Evolutionary conservation across 2,329 filamentous ascomycete genomes (phyloP), one percentile per base, ranked within the genome.

Genomic region (Aspergillus sp.): DNA sequence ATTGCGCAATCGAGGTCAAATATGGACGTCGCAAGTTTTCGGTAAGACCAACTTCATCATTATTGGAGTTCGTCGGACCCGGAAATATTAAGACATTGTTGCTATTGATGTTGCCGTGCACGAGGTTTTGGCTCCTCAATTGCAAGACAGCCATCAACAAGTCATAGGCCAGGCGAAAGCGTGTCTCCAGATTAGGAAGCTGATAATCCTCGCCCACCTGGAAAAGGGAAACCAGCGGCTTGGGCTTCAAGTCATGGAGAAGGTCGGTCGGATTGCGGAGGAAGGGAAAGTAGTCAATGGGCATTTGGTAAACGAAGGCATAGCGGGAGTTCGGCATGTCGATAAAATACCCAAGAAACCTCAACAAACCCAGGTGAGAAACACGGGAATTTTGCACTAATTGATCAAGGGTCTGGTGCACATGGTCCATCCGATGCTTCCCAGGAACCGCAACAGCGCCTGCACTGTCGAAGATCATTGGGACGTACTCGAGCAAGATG

Each of bases 91-190:
- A 71, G 23, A 87, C 76, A 61, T 85, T 87, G 65, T 78, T 83
- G 70, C 83, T 86, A 67, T 85, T 86, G 61, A 87, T 80, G 58
- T 86, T 83, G 46, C 83, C 81, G 68, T 87, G 84, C 5, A 80
- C 75, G 16, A 82, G 70, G 38, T 80, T 78, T 54, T 81, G 78
- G 36, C 76, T 78, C 66, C 85, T 78, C 29, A 87, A 67, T 51
- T 81, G 79, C 55, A 81, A 75, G 20, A 84, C 75, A 2, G 81
- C 81, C 55, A 82, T 74, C 19, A 80, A 75, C 17, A 87, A 72
- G 44, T 83, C 82, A 54, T 84, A 79, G 4, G 83, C 84, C 31
- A 87, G 71, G 31, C 81, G 78, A 57, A 86, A 86, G 29, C 84
- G 78, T 60, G 82, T 81, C 66, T 87, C 84, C 2, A 87, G 73